A percentile compares a stretch with the other conserved stretches of the same genome.
These are phyloP conservation scores for Diplodia corticola DNA, from an alignment of 2,329 filamentous ascomycete genomes.

Conservation along the genomic window DNA sequence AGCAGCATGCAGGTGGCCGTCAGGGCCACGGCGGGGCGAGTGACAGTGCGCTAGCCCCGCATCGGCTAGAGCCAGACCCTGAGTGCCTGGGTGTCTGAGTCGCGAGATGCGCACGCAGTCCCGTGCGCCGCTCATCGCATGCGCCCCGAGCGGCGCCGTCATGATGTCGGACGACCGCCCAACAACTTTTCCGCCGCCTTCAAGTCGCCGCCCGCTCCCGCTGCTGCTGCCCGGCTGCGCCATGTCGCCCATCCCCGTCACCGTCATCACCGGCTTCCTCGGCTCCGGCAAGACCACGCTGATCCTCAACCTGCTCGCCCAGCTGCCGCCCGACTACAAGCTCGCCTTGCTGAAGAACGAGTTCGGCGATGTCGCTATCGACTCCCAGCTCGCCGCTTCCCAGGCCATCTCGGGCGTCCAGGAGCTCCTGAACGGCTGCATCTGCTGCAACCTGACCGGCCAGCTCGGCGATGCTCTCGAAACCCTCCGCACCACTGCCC, in stretches of 20 bases:
- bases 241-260: conserved; percentile 71
- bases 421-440: conserved; percentile 94
- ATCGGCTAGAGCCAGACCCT: not conserved
- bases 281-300: conserved; percentile 96
- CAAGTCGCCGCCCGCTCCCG: not conserved
- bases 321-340: conserved; percentile 83
- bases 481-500: conserved; percentile 63
- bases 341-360: conserved; percentile 97
- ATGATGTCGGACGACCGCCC: not conserved
- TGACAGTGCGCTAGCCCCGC: not conserved
- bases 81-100: not conserved
- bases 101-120: conserved; percentile 6
- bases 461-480: conserved; percentile 79
- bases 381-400: conserved; percentile 84
- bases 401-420: conserved; percentile 84
- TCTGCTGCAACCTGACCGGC: conserved; percentile 97
- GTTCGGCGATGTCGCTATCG: conserved; percentile 91
- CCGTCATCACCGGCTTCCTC: conserved; percentile 93
- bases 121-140: not conserved
- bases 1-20: not conserved
- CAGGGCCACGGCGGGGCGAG: not conserved
- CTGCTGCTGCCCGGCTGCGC: not conserved
- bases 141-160: not conserved
- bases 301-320: conserved; percentile 89
- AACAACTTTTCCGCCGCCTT: conserved; percentile 14